Conservation (phyloP, 345 rosid genomes). For the Ceriops decandra region DNA sequence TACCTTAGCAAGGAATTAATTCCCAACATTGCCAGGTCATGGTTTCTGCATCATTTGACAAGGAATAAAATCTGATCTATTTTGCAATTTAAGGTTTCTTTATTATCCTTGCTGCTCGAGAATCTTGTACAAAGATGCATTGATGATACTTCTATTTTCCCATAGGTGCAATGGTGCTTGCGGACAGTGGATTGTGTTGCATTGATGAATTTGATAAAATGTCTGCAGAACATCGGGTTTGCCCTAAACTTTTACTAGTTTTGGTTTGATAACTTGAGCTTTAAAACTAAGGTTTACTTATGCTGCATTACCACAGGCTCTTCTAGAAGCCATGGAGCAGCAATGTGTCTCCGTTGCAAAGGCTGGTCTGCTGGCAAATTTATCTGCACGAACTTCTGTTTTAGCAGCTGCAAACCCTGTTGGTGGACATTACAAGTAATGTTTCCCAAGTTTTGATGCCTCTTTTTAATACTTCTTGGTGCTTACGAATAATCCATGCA, state of each 20-base stretch:
- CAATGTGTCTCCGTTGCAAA: constrained; percentile 97
- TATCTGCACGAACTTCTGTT: constrained; percentile 93
- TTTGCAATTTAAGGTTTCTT: neutral
- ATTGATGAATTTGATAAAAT: constrained; percentile 98
- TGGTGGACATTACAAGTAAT: constrained; percentile 96
- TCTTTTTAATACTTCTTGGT: neutral
- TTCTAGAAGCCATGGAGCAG: constrained; percentile 99
- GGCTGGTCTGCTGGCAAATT: constrained; percentile 96
- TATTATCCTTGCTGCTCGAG: neutral
- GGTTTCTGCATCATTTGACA: neutral
- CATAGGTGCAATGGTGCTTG: constrained; percentile 98
- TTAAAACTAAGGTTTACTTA: constrained; percentile 20
- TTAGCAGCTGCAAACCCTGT: constrained; percentile 98
- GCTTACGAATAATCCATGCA: neutral
- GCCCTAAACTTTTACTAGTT: constrained; percentile 10
- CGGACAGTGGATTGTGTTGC: constrained; percentile 93
- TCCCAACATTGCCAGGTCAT: neutral
- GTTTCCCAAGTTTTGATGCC: constrained; percentile 13
- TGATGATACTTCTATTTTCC: constrained; percentile 18
- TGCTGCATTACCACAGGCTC: constrained; percentile 50
- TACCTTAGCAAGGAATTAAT: too few relatives aligned
- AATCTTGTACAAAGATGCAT: constrained; percentile 7
- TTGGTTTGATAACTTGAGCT: constrained; percentile 19
- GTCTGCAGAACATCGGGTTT: constrained; percentile 95
- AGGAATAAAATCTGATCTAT: neutral